Base-by-base conservation (phyloP, 306 rosid genomes). In the Dalbergia cochinchinensis region DNA sequence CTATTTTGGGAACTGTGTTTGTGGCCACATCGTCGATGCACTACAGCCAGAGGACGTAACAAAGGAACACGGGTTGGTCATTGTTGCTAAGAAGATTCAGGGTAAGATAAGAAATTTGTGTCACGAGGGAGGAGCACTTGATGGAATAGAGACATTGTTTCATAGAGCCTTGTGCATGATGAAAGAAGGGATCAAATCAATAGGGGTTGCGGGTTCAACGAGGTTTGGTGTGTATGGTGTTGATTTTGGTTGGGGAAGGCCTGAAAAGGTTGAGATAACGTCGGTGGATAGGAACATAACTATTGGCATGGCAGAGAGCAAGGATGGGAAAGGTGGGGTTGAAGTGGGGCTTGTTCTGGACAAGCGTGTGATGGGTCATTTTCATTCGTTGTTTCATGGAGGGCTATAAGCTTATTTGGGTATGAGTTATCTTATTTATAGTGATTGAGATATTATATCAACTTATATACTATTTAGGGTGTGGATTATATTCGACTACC, bases 221-320 rank as follows among this genome's bases (percentile, higher is more conserved):
- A 20, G 87, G 41, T 80, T 89, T 68, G 84, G 85, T 5, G 82
- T 89, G 33, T 89, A 86, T 14, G 83, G 14, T 1, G 15, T 6
- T 15, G 92, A 89, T 77, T 89, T 84, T 68, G 88, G 92, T 0
- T 89, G 90, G 92, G 88, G 90, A 13, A 80, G 12, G 51, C 88
- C 90, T 0, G 41, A 41, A 8, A 86, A 86, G 74, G 92, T 84
- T 76, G 88, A 84, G 67, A 63, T 86, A 57, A 16, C 45, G 0
- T 83, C 87, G 4, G 44, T 79, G n/a, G 69, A 74, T 54, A 84
- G 59, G 22, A 80, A 75, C 6, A 12, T 80, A 1, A 53, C 71
- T 4, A 47, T 84, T 53, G 75, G 76, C 0, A 50, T 87, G 65
- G 77, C 84, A 19, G 90, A 78, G 11, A 50, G 63, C 4, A 41